These are phyloP conservation scores for Termitomyces sp. DNA, from an alignment of 768 basidiomycete genomes.

Conservation along the genomic window DNA sequence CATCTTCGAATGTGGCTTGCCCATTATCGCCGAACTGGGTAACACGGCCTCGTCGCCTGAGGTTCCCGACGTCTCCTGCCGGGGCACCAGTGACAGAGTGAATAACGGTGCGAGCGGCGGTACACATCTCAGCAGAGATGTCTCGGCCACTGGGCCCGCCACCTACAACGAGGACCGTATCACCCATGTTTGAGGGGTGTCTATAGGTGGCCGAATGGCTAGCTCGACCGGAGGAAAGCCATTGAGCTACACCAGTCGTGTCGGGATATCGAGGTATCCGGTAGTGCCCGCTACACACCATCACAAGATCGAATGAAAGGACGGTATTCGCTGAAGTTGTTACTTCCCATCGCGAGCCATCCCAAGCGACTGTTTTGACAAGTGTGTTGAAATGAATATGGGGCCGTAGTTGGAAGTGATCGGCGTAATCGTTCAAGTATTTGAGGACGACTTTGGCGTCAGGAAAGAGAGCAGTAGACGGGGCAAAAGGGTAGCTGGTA, in stretches of 20 bases:
- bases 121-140: constrained; percentile 53
- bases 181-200: constrained; percentile 36
- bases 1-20: constrained; percentile 54
- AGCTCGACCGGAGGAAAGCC: constrained; percentile 48
- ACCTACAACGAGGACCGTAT: constrained; percentile 42
- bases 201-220: constrained; percentile 70
- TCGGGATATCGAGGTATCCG: constrained; percentile 56
- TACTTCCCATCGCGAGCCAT: constrained; percentile 43
- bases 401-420: constrained; percentile 51
- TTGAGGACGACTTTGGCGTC: constrained; percentile 49
- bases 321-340: constrained; percentile 26
- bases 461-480: constrained; percentile 68
- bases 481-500: constrained; percentile 58
- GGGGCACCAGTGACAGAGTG: constrained; percentile 43
- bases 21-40: constrained; percentile 34
- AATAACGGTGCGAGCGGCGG: constrained; percentile 39
- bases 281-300: constrained; percentile 78
- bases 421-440: constrained; percentile 68
- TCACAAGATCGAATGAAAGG: constrained; percentile 51
- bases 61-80: constrained; percentile 23
- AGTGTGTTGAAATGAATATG: constrained; percentile 58
- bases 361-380: constrained; percentile 44
- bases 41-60: constrained; percentile 38
- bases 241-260: constrained; percentile 52
- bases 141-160: constrained; percentile 67